Percentiles rank a stretch among this genome's conserved stretches.
phyloP scores from a whole-genome alignment of 192 early-diverging fungal genomes.

The Coemansia sp. region DNA sequence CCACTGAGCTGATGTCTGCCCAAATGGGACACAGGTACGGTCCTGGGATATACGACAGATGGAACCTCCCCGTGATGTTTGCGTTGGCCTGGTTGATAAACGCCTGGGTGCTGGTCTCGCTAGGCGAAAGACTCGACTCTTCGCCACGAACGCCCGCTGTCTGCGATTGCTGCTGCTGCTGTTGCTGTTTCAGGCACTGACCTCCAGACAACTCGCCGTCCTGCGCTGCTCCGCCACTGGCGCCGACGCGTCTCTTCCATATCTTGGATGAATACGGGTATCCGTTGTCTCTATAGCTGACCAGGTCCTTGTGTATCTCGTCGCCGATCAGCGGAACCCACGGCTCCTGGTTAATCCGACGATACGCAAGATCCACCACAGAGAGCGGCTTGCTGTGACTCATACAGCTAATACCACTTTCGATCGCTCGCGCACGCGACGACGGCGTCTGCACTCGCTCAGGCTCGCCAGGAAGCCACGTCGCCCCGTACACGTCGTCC shows the following conservation, averaged over 20 bases:
- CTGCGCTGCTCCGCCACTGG: background rate
- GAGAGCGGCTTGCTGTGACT: slow-evolving; percentile 52
- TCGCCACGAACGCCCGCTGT: background rate
- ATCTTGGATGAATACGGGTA: slow-evolving; percentile 48
- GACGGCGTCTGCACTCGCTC: slow-evolving; percentile 20
- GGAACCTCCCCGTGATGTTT: slow-evolving; percentile 45
- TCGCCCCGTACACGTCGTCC: slow-evolving; percentile 55
- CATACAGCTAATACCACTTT: slow-evolving; percentile 17
- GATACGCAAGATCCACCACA: slow-evolving; percentile 46
- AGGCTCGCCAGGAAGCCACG: slow-evolving; percentile 42
- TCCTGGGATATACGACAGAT: slow-evolving; percentile 40
- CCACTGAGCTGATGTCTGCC: slow-evolving; percentile 51
- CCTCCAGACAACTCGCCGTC: background rate
- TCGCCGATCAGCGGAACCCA: slow-evolving; percentile 44
- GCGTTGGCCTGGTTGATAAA: slow-evolving; percentile 25
- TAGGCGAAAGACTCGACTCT: slow-evolving; percentile 8
- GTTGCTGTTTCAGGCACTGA: slow-evolving; percentile 4
- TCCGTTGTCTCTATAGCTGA: slow-evolving; percentile 8
- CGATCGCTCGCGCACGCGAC: slow-evolving; percentile 13
- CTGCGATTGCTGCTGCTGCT: background rate
- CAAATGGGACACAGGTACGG: slow-evolving; percentile 53
- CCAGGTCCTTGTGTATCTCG: slow-evolving; percentile 13
- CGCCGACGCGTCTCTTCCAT: slow-evolving; percentile 27
- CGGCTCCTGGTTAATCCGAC: slow-evolving; percentile 48
- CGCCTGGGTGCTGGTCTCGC: slow-evolving; percentile 33